Evolutionary conservation across 2,329 filamentous ascomycete genomes (phyloP), one percentile per base, ranked within the genome.

Genomic region (Saccharata proteae): DNA sequence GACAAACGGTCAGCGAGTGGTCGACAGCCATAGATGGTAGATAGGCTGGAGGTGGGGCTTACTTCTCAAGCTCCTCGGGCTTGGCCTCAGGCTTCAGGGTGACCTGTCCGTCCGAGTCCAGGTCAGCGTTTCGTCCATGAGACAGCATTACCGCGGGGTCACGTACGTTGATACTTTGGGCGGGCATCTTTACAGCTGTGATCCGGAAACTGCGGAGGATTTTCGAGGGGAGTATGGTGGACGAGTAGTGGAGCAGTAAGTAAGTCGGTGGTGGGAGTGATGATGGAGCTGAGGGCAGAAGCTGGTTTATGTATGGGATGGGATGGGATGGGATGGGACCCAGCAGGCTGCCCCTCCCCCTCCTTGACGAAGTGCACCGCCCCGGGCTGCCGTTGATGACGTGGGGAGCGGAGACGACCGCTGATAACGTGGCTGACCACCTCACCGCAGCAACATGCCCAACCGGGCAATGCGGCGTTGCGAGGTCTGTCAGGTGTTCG

Each of bases 61-160:
- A 83, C 79, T 69, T 69, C 29, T 75, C 62, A 42, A 93, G 65
- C 51, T 92, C 65, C 18, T 75, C 72, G 28, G 63, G 50, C 36
- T 71, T 68, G 41, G 78, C 74, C 39, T 75, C 71, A 23, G 74
- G 64, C 59, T 90, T 88, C 58, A 82, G 72, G 35, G 83, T 84
- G 42, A 93, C 74, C 85, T 93, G 37, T n/a, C n/a, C n/a, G n/a
- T n/a, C n/a, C n/a, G n/a, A n/a, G 32, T 16, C 23, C 24, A 35
- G 13, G 20, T 44, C 16, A 43, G 38, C 32, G 20, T 12, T 12
- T 12, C 18, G 19, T 14, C 18, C 15, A 33, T 14, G 4, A 23
- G 26, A 24, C 18, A 34, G 22, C 15, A 12, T 22, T 13, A 7
- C 11, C n/a, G n/a, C 9, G 8, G 8, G 19, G 22, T 15, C 12